These are phyloP conservation scores for Phaffomyces antillensis DNA, from an alignment of 805 yeast species.

Conservation along the genomic window DNA sequence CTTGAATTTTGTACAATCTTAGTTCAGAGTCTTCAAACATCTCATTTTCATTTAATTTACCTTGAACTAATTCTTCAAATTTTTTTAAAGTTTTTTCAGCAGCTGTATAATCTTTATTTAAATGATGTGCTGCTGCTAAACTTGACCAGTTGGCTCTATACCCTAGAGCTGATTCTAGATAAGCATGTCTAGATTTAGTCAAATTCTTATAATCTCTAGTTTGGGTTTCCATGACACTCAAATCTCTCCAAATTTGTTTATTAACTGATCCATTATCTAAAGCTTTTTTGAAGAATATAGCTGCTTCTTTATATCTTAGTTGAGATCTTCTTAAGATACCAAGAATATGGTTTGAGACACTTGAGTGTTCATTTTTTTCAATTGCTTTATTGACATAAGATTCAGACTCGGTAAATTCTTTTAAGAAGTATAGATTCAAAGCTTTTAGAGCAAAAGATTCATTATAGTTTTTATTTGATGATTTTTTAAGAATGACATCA, in stretches of 20 bases:
- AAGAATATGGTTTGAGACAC: constrained; percentile 75
- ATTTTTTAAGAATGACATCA: constrained; percentile 71
- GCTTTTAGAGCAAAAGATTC: constrained; percentile 85
- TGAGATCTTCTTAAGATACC: constrained; percentile 76
- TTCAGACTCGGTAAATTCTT: constrained; percentile 58
- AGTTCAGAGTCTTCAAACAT: constrained; percentile 78
- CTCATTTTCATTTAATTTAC: constrained; percentile 59
- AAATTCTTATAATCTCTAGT: constrained; percentile 63
- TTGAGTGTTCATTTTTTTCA: constrained; percentile 49
- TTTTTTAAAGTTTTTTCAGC: constrained; percentile 68
- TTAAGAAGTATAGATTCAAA: constrained; percentile 49
- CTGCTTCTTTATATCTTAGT: constrained; percentile 67
- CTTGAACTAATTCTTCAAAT: constrained; percentile 70
- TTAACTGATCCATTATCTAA: constrained; percentile 73
- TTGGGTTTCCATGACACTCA: constrained; percentile 75
- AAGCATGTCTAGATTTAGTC: constrained; percentile 55
- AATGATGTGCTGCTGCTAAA: constrained; percentile 77
- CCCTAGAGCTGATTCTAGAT: constrained; percentile 69
- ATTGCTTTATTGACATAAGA: constrained; percentile 54
- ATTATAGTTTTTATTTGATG: constrained; percentile 70
- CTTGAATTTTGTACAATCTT: constrained; percentile 59
- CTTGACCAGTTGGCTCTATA: constrained; percentile 89
- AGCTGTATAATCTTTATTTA: constrained; percentile 56
- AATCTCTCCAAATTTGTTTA: constrained; percentile 72
- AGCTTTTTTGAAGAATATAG: constrained; percentile 69